Evolutionary conservation across 345 rosid genomes (phyloP).

Genomic region (Hevea brasiliensis): DNA sequence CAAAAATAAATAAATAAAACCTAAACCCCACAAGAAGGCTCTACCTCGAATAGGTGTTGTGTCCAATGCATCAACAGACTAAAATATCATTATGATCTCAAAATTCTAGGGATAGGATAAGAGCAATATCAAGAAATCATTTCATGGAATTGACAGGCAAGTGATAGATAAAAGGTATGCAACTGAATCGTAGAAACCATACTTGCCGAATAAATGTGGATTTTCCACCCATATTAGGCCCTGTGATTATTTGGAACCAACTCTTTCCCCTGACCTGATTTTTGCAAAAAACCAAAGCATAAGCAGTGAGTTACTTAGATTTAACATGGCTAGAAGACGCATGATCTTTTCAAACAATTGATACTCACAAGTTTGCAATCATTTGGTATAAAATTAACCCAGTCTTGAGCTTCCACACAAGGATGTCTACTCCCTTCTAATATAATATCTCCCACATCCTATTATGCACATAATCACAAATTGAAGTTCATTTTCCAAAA

Average conservation of each 20-base stretch:
- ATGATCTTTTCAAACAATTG: background rate
- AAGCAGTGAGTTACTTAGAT: slow-evolving; percentile 20
- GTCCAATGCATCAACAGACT: slow-evolving; percentile 1
- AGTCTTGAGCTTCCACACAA: slow-evolving; percentile 97
- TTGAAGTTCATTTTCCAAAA: slow-evolving; percentile 9
- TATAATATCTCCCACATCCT: slow-evolving; percentile 84
- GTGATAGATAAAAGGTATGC: background rate
- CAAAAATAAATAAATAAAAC: background rate
- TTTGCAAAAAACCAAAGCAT: slow-evolving; percentile 20
- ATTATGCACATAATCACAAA: slow-evolving; percentile 12
- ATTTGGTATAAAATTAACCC: slow-evolving; percentile 99
- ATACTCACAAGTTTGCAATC: slow-evolving; percentile 87
- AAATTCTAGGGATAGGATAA: background rate
- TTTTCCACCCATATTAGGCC: slow-evolving; percentile 99
- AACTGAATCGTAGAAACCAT: slow-evolving; percentile 15
- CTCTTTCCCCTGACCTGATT: slow-evolving; percentile 79
- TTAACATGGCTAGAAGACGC: slow-evolving; percentile 26
- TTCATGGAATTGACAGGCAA: background rate
- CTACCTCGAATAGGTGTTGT: background rate
- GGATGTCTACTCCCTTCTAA: slow-evolving; percentile 96
- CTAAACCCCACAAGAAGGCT: background rate
- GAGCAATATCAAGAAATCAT: background rate
- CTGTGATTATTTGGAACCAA: slow-evolving; percentile 98
- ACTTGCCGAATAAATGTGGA: slow-evolving; percentile 98
- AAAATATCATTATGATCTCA: background rate